Base-by-base conservation (phyloP, 768 basidiomycete species). In the Phylloporus arenicola region DNA sequence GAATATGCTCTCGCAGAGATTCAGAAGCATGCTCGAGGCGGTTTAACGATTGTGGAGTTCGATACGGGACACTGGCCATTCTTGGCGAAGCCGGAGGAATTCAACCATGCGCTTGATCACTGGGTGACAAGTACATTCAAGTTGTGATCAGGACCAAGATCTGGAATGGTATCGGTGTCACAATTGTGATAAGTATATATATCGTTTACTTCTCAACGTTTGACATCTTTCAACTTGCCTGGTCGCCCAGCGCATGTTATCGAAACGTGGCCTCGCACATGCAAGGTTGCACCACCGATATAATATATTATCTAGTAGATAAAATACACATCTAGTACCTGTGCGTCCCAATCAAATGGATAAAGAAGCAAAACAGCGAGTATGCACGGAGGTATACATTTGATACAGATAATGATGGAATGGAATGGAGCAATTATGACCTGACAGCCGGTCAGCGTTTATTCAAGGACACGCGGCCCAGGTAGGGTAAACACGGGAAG, bases 401-500 rank as follows among this genome's bases (percentile, higher is more conserved):
- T 47, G 38, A 35, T 34, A 47, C 31, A 50, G 7, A 45, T 34
- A 29, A 16, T 24, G 33, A 43, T 49, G 22, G 29, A 29, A 41
- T 41, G 30, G 31, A 34, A 43, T 9, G 30, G 25, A 49, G 55
- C 43, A 13, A 81, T 86, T 72, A 86, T 66, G 83, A 84, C 84
- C 84, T 86, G 81, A 79, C 77, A 77, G 74, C 73, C 70, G 77
- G 74, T 86, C 78, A 86, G 84, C 71, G 71, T 72, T 70, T 67
- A 27, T 48, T 40, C 35, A 50, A 35, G 14, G 40, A 49, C 45
- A 41, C 52, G 45, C 61, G 51, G 25, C 13, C 25, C 37, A 14
- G 38, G 45, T 45, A 61, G 52, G 43, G 50, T 49, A 39, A 6
- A 34, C 45, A 42, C 29, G 19, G 51, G 60, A 64, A 57, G 57